Percentiles rank a stretch among this genome's conserved stretches.
phyloP scores from a whole-genome alignment of 2,329 filamentous ascomycete genomes.

The Talaromyces sp. region DNA sequence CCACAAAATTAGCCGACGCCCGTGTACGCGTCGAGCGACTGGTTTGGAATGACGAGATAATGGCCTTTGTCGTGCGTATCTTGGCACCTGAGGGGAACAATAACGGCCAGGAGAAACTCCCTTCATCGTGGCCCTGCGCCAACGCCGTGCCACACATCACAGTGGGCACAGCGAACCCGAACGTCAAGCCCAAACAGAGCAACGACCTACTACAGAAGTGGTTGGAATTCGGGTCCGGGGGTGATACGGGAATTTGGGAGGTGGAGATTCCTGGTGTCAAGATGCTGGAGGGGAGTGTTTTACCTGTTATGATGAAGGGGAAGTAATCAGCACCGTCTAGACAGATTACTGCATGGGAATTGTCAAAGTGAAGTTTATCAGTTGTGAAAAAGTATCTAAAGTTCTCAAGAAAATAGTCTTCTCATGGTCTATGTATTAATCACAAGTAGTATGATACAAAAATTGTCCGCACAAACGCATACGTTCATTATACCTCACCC shows the following conservation, averaged over 20 bases:
- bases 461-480: not conserved
- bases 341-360: not conserved
- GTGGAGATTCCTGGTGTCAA: constrained; percentile 53
- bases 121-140: constrained; percentile 60
- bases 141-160: constrained; percentile 86
- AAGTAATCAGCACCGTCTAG: constrained; percentile 8
- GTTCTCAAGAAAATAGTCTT: not conserved
- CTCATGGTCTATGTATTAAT: constrained; percentile 1
- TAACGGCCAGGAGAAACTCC: not conserved
- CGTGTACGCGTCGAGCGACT: constrained; percentile 61
- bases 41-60: constrained; percentile 80
- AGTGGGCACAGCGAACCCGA: constrained; percentile 70
- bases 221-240: constrained; percentile 59
- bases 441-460: not conserved
- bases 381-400: not conserved
- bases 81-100: constrained; percentile 26
- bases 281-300: constrained; percentile 55
- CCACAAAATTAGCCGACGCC: constrained; percentile 34
- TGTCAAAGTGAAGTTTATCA: not conserved
- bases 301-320: constrained; percentile 45
- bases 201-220: constrained; percentile 77
- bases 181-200: constrained; percentile 89
- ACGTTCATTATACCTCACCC: not conserved
- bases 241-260: constrained; percentile 54
- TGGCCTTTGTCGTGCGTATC: constrained; percentile 84